Evolutionary conservation across 768 basidiomycete genomes (phyloP).

Genomic region (Leccinum barrowsii): DNA sequence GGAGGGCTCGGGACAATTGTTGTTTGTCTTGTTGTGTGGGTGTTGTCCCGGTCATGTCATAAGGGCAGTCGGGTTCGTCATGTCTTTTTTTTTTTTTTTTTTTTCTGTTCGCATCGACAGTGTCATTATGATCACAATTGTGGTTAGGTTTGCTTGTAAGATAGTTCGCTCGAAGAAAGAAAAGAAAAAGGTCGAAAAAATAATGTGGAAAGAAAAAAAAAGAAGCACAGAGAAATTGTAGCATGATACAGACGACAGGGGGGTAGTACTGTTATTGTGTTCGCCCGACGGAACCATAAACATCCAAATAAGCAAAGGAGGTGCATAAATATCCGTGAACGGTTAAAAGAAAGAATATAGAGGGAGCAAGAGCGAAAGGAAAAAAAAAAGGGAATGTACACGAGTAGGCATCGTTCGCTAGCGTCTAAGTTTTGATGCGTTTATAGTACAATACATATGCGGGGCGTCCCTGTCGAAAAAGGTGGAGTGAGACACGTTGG

Average conservation of each 20-base stretch:
- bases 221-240: constrained; percentile 9
- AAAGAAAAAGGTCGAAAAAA: not conserved
- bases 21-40: not conserved
- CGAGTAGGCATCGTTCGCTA: not conserved
- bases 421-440: constrained; percentile 37
- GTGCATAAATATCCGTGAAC: not conserved
- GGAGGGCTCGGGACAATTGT: not conserved
- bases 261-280: constrained; percentile 13
- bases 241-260: constrained; percentile 19
- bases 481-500: constrained; percentile 18
- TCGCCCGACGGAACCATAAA: constrained; percentile 2
- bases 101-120: not conserved
- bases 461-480: constrained; percentile 46
- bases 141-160: constrained; percentile 30
- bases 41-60: not conserved
- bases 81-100: not conserved
- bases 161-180: constrained; percentile 13
- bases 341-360: not conserved
- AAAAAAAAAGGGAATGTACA: not conserved
- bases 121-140: constrained; percentile 13
- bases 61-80: not conserved
- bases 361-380: not conserved
- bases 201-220: not conserved
- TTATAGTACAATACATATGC: constrained; percentile 87
- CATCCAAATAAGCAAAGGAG: not conserved